Evolutionary conservation across 164 flowering plant species (phyloP).

Genomic region (Sedum album): DNA sequence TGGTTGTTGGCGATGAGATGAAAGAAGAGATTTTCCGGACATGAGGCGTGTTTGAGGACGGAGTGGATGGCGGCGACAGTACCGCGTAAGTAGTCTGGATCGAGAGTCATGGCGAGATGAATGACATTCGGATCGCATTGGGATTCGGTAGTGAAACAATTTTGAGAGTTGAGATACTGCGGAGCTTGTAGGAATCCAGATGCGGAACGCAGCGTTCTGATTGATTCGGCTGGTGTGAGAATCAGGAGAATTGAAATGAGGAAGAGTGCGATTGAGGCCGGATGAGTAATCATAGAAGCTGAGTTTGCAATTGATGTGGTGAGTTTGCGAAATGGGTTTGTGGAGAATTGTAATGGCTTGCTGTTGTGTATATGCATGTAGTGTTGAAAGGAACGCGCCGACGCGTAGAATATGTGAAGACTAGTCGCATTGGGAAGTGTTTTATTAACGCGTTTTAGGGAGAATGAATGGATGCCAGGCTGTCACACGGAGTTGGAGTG

Average conservation of each 20-base stretch:
- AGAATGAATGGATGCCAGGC: too few species aligned
- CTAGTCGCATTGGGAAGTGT: too few species aligned
- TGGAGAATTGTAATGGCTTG: background rate
- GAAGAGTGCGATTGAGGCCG: background rate
- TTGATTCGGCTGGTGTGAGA: background rate
- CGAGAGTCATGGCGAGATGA: constrained; percentile 44
- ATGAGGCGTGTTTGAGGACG: constrained; percentile 34
- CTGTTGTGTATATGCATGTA: too few species aligned
- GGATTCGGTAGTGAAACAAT: constrained; percentile 15
- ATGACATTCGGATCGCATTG: constrained; percentile 10
- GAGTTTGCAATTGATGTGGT: background rate
- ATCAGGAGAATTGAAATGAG: background rate
- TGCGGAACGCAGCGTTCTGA: background rate
- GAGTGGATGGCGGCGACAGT: constrained; percentile 39
- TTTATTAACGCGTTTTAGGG: too few species aligned
- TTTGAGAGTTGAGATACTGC: constrained; percentile 25
- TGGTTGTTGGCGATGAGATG: constrained; percentile 30
- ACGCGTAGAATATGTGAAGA: too few species aligned
- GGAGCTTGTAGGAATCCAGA: constrained; percentile 31
- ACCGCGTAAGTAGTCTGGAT: constrained; percentile 29
- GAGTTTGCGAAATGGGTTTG: too few species aligned
- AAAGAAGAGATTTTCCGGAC: constrained; percentile 39
- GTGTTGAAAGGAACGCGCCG: too few species aligned
- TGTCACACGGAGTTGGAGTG: too few species aligned
- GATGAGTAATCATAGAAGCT: background rate